Conservation (phyloP, 2,329 filamentous ascomycete species). For the Sporothrix variecibatus region DNA sequence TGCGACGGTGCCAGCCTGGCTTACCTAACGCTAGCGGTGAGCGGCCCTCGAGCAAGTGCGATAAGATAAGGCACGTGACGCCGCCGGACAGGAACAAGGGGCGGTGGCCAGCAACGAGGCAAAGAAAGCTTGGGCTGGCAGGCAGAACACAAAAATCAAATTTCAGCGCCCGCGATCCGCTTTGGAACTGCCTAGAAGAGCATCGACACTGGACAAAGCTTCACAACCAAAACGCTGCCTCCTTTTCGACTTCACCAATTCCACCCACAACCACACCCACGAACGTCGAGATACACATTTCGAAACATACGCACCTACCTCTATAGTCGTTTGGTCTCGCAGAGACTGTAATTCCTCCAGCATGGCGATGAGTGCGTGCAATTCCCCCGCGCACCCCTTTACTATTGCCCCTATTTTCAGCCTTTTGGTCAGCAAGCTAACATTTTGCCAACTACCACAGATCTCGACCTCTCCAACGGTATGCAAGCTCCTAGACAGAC, state of each 20-base stretch:
- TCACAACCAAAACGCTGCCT: conserved; percentile 17
- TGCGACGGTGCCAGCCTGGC: background rate
- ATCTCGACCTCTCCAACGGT: conserved; percentile 85
- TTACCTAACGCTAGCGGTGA: background rate
- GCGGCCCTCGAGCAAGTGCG: background rate
- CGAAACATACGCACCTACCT: background rate
- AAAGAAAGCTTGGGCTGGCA: conserved; percentile 21
- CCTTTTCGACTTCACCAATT: conserved; percentile 17
- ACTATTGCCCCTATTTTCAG: conserved; percentile 19
- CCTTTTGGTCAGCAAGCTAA: conserved; percentile 31
- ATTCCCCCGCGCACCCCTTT: conserved; percentile 6
- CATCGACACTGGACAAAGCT: conserved; percentile 25
- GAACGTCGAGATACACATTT: background rate
- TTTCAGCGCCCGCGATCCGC: conserved; percentile 16
- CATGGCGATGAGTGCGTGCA: conserved; percentile 62
- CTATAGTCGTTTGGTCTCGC: conserved; percentile 12
- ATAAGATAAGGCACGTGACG: conserved; percentile 21
- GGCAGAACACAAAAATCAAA: conserved; percentile 25
- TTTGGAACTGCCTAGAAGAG: conserved; percentile 23
- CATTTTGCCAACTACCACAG: conserved; percentile 46
- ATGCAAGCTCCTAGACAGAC: conserved; percentile 41
- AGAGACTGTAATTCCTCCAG: conserved; percentile 35
- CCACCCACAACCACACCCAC: background rate
- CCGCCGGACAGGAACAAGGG: conserved; percentile 4
- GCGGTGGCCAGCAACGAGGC: conserved; percentile 23